Base-by-base conservation (phyloP, 1,139 yeast species). In the Debaryomyces fabryi region DNA sequence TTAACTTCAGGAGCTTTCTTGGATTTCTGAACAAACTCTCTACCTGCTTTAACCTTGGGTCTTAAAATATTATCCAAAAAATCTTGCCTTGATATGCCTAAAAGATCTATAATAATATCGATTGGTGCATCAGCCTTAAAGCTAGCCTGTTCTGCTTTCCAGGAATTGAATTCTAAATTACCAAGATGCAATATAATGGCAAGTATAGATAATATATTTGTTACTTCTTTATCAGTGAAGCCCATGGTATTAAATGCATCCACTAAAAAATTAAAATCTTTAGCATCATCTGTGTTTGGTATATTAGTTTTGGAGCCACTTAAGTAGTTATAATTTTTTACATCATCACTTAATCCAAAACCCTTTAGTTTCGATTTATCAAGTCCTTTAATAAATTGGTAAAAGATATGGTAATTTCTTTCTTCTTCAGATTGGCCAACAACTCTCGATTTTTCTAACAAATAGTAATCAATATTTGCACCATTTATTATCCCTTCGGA, bases 381-480 rank as follows among this genome's bases (percentile, higher is more conserved):
- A 21, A 88, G 80, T 8, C 97, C 96, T 45, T 79, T 74, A 30
- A 95, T 69, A 39, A 95, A 69, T 63, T 95, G 98, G 65, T 93
- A 95, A 63, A 93, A 93, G 4, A 92, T 81, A 65, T 93, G 99
- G 64, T 93, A 93, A 63, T 92, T 93, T 63, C 99, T 78, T 67
- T 93, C 99, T 16, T 80, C 72, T 5, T 71, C 53, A 44, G 86
- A 82, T 67, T 91, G 98, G 42, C 80, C 72, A n/a, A 90, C 87
- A 15, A 95, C 97, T 59, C 99, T 82, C 7, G 97, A 89, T 67
- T 93, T 95, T 65, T 95, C 99, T 44, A 95, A 72, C 30, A 95
- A 72, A 59, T 95, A 95, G 88, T 96, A 95, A 61, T 93, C 97
- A 48, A 95, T 90, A 53, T 88, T 86, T 9, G 98, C 98, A 9